Base-by-base conservation (phyloP, 768 basidiomycete species). In the Pisolithus sp. region DNA sequence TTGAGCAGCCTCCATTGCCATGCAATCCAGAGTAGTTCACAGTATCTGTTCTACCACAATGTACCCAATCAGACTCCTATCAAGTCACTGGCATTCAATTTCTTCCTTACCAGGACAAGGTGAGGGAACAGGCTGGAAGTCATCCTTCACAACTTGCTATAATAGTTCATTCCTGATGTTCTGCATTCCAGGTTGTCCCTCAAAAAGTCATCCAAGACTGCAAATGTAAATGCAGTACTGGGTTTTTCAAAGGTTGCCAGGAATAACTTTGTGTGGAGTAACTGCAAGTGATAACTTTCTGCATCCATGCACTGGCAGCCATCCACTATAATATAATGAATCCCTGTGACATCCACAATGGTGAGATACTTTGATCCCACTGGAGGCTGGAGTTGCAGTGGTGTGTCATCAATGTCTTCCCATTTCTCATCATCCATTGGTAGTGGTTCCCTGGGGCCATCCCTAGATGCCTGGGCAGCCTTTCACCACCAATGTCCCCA, bases 161-260 rank as follows among this genome's bases (percentile, higher is more conserved):
- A 59, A 8, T 52, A 58, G 21, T 54, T 59, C 12, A 21, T 23
- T 0, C 18, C 49, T 0, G 31, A 44, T 0, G 57, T 58, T 2
- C 51, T 39, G 7, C 64, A 63, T 43, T 65, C 60, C 31, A 65
- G 4, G 7, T 61, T 50, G 7, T 63, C 53, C 1, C 52, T 18
- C 2, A 54, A 18, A 13, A 65, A 62, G 3, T 60, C 20, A 17
- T 66, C 50, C 1, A 66, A 42, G 2, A 61, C 57, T 1, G n/a
- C 3, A 40, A 63, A 63, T 0, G 63, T 65, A n/a, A 41, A 41
- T 41, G 10, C 18, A 12, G 40, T 41, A 18, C 40, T 41, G 2
- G 15, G n/a, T 2, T 41, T 12, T 12, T 23, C 7, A 5, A 20
- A 20, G 10, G n/a, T 41, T 7, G 40, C 3, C 1, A 7, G 40